A percentile compares a stretch with the other conserved stretches of the same genome.
Evolutionary conservation across 768 basidiomycete species (phyloP).

Genomic region (Boletus huronensis): DNA sequence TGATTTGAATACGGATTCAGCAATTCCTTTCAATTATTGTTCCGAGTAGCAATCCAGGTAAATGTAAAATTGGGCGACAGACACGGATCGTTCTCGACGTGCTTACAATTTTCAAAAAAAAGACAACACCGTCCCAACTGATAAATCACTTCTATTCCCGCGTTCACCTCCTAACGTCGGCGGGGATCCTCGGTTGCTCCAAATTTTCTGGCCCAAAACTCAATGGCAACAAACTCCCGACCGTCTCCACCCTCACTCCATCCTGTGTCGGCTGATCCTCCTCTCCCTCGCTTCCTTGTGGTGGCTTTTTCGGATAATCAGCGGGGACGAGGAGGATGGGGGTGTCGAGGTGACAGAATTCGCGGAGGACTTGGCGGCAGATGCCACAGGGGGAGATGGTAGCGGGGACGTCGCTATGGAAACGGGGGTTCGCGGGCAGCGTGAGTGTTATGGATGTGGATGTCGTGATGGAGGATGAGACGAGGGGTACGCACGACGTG

Average conservation of each 20-base stretch:
- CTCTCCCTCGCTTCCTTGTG: slow-evolving; percentile 6
- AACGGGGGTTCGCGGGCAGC: not conserved
- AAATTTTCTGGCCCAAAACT: slow-evolving; percentile 90
- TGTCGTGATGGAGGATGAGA: not conserved
- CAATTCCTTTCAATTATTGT: too few relatives aligned
- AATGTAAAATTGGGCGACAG: too few relatives aligned
- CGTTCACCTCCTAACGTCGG: not conserved
- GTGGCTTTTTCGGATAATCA: slow-evolving; percentile 46
- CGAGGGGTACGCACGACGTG: slow-evolving; percentile 52
- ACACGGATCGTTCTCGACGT: too few relatives aligned
- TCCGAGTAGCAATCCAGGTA: too few relatives aligned
- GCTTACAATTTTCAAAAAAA: too few relatives aligned
- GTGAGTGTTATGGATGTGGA: not conserved
- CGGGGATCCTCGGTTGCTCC: slow-evolving; percentile 40
- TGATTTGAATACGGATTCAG: too few relatives aligned
- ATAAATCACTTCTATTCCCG: not conserved
- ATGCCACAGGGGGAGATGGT: slow-evolving; percentile 87
- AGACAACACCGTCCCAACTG: not conserved
- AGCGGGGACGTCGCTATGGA: slow-evolving; percentile 59
- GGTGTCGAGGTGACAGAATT: slow-evolving; percentile 75
- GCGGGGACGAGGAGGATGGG: slow-evolving; percentile 70
- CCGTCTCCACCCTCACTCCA: slow-evolving; percentile 56
- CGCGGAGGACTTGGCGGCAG: slow-evolving; percentile 87
- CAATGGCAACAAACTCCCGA: slow-evolving; percentile 74
- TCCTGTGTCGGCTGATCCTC: slow-evolving; percentile 33